phyloP scores from a whole-genome alignment of 306 rosid species.

The Inga laurina region DNA sequence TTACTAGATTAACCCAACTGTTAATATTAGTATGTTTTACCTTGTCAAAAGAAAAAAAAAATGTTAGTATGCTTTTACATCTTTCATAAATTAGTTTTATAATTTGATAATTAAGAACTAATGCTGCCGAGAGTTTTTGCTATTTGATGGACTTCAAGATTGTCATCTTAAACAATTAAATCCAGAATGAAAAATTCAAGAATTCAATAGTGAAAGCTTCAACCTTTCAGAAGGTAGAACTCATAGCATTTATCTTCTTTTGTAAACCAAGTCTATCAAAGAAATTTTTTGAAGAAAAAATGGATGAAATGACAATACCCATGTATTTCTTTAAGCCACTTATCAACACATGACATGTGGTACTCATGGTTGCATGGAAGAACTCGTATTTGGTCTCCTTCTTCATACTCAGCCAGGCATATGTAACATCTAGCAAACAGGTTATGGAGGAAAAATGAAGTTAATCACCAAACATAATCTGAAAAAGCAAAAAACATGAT shows the following conservation, averaged over 20 bases:
- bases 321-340: slow-evolving; percentile 98
- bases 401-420: slow-evolving; percentile 95
- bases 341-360: slow-evolving; percentile 88
- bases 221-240: neutral
- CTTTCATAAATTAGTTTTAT: neutral
- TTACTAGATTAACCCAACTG: neutral
- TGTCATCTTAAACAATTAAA: neutral
- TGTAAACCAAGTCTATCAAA: neutral
- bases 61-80: no score
- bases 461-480: neutral
- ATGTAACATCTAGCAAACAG: slow-evolving; percentile 74
- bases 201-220: neutral
- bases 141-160: neutral
- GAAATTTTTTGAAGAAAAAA: neutral
- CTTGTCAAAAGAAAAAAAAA: no score
- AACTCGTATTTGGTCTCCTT: slow-evolving; percentile 87
- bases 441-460: neutral
- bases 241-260: neutral
- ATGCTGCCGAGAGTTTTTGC: neutral
- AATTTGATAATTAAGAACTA: neutral
- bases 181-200: neutral
- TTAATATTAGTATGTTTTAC: no score
- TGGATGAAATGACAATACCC: slow-evolving; percentile 54
- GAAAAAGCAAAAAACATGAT: neutral
- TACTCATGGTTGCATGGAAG: slow-evolving; percentile 95